phyloP scores from a whole-genome alignment of 2,329 filamentous ascomycete genomes.

The Ceratocystis eucalypticola region DNA sequence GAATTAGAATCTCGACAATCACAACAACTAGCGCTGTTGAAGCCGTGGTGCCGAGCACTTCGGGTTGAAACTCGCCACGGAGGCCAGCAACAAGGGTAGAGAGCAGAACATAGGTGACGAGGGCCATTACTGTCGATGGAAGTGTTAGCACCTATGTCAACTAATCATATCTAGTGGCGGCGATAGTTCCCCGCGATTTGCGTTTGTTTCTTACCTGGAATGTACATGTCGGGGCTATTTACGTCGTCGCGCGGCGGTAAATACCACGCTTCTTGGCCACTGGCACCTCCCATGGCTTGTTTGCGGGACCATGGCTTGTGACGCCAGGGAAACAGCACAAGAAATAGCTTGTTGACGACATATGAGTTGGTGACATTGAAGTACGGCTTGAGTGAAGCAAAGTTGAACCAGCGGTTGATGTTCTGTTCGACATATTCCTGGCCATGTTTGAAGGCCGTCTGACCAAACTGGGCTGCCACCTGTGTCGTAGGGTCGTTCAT shows the following conservation, averaged over 20 bases:
- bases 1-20: conserved; percentile 70
- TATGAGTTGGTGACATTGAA: conserved; percentile 98
- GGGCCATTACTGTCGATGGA: conserved; percentile 59
- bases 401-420: conserved; percentile 70
- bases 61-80: conserved; percentile 82
- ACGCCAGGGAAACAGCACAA: conserved; percentile 94
- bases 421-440: conserved; percentile 95
- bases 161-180: neutral
- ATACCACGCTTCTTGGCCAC: conserved; percentile 62
- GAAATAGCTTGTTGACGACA: conserved; percentile 80
- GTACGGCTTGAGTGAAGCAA: conserved; percentile 91
- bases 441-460: conserved; percentile 79
- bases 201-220: conserved; percentile 42
- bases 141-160: neutral
- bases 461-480: conserved; percentile 86
- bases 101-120: conserved; percentile 93
- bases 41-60: conserved; percentile 80
- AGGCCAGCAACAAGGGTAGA: conserved; percentile 83
- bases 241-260: conserved; percentile 87
- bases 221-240: conserved; percentile 99
- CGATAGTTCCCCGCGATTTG: neutral
- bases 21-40: conserved; percentile 74
- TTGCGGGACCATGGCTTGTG: conserved; percentile 96
- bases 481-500: conserved; percentile 93
- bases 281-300: conserved; percentile 53